Conservation (phyloP, 169 alveolate species). For the Plasmodium knowlesi region DNA sequence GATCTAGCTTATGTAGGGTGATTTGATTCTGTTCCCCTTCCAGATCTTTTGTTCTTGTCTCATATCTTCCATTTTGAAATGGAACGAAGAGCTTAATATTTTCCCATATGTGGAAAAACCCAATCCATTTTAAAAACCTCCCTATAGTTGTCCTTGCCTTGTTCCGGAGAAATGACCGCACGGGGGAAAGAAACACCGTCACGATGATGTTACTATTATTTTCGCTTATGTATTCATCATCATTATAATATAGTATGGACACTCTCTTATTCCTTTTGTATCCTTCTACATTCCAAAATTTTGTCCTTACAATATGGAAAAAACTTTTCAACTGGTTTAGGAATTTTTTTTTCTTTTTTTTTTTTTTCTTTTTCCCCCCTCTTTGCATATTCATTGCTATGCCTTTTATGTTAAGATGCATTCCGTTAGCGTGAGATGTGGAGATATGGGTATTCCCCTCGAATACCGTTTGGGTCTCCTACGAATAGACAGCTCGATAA, state of each 20-base stretch:
- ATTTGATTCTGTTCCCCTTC: conserved; percentile 1
- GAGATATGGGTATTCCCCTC: background rate
- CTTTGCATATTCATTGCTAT: conserved; percentile 1
- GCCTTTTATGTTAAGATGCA: background rate
- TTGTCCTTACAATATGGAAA: background rate
- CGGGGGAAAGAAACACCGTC: conserved; percentile 8
- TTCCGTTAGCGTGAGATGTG: background rate
- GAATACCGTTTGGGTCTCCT: background rate
- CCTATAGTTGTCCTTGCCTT: background rate
- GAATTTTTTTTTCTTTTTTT: background rate
- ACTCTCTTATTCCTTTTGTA: background rate
- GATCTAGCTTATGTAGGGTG: background rate
- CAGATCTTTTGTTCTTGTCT: background rate
- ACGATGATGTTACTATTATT: conserved; percentile 7
- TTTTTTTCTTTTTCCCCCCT: background rate
- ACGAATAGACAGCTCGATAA: background rate
- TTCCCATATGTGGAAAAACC: background rate
- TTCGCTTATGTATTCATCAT: background rate
- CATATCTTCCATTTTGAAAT: background rate
- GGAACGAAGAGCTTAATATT: background rate
- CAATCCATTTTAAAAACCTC: background rate
- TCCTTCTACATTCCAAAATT: background rate
- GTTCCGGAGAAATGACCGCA: background rate
- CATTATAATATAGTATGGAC: background rate
- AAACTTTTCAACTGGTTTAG: background rate